Conservation (phyloP, 805 yeast genomes). For the Hanseniaspora valbyensis region DNA sequence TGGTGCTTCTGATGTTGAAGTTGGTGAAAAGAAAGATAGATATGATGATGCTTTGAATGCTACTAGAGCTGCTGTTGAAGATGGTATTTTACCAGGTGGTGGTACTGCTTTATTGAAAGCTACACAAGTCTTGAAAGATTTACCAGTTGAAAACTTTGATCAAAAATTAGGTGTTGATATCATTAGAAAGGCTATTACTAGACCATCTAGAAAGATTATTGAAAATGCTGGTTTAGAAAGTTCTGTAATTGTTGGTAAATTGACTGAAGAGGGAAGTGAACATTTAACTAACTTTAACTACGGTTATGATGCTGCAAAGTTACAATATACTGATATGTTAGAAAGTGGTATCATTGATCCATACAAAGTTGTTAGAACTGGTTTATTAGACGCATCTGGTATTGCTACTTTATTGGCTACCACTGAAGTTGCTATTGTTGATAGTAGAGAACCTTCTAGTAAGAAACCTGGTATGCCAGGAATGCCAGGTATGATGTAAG, state of each 20-base stretch:
- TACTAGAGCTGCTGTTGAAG: slow-evolving; percentile 97
- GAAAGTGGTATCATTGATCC: slow-evolving; percentile 97
- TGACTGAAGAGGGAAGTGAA: slow-evolving; percentile 31
- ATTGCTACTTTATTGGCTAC: slow-evolving; percentile 95
- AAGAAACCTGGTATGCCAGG: slow-evolving; percentile 43
- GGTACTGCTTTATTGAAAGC: slow-evolving; percentile 97
- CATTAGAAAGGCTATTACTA: slow-evolving; percentile 82
- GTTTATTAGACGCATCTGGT: slow-evolving; percentile 92
- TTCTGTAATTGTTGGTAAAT: slow-evolving; percentile 87
- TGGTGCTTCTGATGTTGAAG: slow-evolving; percentile 94
- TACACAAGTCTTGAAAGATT: slow-evolving; percentile 56
- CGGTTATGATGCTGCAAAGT: slow-evolving; percentile 88
- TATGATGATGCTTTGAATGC: slow-evolving; percentile 97
- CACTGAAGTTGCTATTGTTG: slow-evolving; percentile 96
- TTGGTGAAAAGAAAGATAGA: slow-evolving; percentile 98
- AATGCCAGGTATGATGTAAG: slow-evolving; percentile 22
- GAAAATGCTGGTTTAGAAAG: slow-evolving; percentile 98
- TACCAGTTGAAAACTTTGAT: slow-evolving; percentile 79
- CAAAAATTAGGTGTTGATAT: slow-evolving; percentile 92
- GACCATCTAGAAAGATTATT: slow-evolving; percentile 90
- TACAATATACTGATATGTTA: slow-evolving; percentile 90
- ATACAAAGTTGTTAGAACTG: slow-evolving; percentile 93
- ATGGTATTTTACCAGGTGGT: slow-evolving; percentile 98
- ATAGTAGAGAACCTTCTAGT: slow-evolving; percentile 73
- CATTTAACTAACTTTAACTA: slow-evolving; percentile 61